Percentiles rank a stretch among this genome's conserved stretches.
Evolutionary conservation across 495 filamentous ascomycete genomes (phyloP).

Genomic region (Tuber indicum): DNA sequence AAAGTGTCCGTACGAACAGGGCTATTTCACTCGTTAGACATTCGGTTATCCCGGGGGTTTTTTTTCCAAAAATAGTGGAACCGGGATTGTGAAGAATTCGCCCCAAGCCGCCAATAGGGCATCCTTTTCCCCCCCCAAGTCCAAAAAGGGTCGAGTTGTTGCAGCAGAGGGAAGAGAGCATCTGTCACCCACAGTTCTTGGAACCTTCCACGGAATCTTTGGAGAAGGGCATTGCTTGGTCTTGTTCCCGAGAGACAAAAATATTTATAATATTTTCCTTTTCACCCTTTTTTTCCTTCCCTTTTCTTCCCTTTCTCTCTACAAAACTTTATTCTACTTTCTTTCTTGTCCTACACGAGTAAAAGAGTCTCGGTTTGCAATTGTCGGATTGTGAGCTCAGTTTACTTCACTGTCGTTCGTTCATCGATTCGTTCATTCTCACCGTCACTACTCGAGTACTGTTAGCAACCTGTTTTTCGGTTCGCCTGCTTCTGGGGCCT

Average conservation of each 20-base stretch:
- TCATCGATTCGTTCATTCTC: not conserved
- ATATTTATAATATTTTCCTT: not conserved
- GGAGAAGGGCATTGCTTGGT: not conserved
- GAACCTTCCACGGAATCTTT: not conserved
- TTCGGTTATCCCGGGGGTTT: not conserved
- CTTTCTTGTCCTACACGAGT: not conserved
- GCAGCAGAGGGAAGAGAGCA: not conserved
- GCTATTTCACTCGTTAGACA: not conserved
- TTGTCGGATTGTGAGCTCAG: not conserved
- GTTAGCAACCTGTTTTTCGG: not conserved
- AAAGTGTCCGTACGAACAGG: not conserved
- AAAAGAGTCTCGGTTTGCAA: not conserved
- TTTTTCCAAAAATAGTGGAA: not conserved
- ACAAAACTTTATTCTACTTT: not conserved
- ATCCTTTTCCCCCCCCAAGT: not conserved
- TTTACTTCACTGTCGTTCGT: not conserved
- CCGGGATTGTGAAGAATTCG: not conserved
- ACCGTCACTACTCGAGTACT: not conserved
- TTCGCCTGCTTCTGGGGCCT: slow-evolving; percentile 18
- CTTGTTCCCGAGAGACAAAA: not conserved
- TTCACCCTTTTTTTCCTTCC: not conserved
- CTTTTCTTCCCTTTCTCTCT: not conserved
- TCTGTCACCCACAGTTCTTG: not conserved
- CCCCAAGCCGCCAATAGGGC: not conserved
- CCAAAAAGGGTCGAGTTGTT: not conserved